A percentile compares a stretch with the other conserved stretches of the same genome.
These are phyloP conservation scores for Eutrema heterophyllum DNA, from an alignment of 345 rosid species.

Conservation along the genomic window DNA sequence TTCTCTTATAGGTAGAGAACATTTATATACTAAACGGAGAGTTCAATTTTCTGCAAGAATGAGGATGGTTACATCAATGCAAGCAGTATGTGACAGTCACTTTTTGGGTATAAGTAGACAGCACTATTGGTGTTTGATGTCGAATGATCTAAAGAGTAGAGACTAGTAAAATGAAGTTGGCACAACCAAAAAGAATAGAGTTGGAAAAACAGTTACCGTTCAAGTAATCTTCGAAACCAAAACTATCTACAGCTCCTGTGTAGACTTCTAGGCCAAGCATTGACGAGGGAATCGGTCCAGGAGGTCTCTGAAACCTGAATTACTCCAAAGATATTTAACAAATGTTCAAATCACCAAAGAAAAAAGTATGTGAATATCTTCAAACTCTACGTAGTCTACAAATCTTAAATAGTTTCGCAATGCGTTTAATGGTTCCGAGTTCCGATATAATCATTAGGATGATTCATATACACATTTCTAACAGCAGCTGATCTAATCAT, in stretches of 20 bases:
- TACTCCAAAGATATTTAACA: not conserved
- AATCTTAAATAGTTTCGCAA: not conserved
- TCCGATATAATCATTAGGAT: not conserved
- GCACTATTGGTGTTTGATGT: not conserved
- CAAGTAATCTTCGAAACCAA: conserved; percentile 84
- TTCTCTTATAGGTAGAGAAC: not conserved
- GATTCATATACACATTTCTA: too few species aligned
- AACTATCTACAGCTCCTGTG: conserved; percentile 66
- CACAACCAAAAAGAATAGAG: not conserved
- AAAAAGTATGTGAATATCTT: not conserved
- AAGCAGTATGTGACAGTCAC: not conserved
- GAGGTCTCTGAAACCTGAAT: conserved; percentile 81
- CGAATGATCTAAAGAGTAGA: not conserved
- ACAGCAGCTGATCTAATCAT: too few species aligned
- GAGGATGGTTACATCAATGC: not conserved
- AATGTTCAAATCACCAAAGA: not conserved
- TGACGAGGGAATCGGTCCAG: conserved; percentile 79
- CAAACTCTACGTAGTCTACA: not conserved
- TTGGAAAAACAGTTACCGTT: conserved; percentile 45
- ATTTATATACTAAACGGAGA: not conserved
- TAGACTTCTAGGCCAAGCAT: conserved; percentile 79
- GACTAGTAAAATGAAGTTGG: not conserved
- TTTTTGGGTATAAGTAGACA: not conserved
- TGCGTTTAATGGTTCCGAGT: not conserved
- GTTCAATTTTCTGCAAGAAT: not conserved